Percentiles rank a stretch among this genome's conserved stretches.
Conservation (phyloP, 805 yeast genomes). For the Zygoascus ofunaensis region DNA sequence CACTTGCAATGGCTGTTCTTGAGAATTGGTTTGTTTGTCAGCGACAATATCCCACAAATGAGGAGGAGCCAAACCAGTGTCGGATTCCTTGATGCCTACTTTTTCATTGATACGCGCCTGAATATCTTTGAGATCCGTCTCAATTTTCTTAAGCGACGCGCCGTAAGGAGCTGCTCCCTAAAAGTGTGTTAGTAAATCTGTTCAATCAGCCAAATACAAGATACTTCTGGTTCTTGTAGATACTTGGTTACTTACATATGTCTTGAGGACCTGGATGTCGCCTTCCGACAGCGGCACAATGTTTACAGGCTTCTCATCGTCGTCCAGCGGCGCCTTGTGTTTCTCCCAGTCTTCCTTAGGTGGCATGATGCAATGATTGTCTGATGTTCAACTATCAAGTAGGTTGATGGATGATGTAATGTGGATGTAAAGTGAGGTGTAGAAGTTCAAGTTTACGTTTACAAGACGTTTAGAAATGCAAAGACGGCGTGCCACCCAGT, state of each 20-base stretch:
- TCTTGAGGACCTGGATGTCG: conserved; percentile 92
- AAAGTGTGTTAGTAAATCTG: conserved; percentile 15
- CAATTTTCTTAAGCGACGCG: conserved; percentile 65
- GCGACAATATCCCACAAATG: conserved; percentile 97
- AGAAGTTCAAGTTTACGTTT: conserved; percentile 1
- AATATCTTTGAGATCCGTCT: conserved; percentile 74
- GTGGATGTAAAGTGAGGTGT: not conserved
- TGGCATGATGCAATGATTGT: conserved; percentile 55
- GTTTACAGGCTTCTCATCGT: conserved; percentile 48
- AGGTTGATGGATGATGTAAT: not conserved
- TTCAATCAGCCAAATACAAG: not conserved
- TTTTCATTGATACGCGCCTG: conserved; percentile 88
- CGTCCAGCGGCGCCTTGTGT: conserved; percentile 79
- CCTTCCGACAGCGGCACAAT: conserved; percentile 87
- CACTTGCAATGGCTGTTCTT: conserved; percentile 94
- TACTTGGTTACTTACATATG: conserved; percentile 43
- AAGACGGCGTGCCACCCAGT: too few relatives aligned
- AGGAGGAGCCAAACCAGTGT: conserved; percentile 96
- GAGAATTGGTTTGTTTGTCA: conserved; percentile 84
- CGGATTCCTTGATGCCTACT: conserved; percentile 77
- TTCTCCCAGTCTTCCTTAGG: conserved; percentile 99
- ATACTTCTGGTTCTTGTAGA: conserved; percentile 1
- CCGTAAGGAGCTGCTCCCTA: conserved; percentile 93
- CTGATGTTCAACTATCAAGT: too few relatives aligned
- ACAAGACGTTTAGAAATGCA: too few relatives aligned